A percentile compares a stretch with the other conserved stretches of the same genome.
These are phyloP conservation scores for Cladophialophora exuberans DNA, from an alignment of 2,329 filamentous ascomycete species.

Conservation along the genomic window DNA sequence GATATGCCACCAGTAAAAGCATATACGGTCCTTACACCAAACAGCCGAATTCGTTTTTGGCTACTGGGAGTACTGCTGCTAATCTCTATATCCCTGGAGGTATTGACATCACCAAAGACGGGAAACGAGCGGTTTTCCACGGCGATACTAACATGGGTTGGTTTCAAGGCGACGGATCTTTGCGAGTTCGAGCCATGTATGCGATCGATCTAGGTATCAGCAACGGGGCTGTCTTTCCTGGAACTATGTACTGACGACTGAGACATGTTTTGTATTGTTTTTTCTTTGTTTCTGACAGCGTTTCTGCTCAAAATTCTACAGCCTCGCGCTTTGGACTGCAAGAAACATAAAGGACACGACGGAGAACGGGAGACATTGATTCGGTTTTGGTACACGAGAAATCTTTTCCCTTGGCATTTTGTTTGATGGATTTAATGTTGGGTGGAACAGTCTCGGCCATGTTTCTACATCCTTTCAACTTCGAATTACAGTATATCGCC, in stretches of 20 bases:
- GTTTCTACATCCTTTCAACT: no score
- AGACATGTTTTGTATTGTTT: background rate
- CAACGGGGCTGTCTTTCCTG: background rate
- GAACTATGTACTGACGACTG: background rate
- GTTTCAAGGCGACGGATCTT: constrained; percentile 19
- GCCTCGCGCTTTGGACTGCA: no score
- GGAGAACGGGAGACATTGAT: no score
- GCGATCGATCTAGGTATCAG: constrained; percentile 10
- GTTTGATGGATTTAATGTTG: no score
- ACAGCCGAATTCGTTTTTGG: constrained; percentile 16
- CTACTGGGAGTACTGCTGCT: constrained; percentile 26
- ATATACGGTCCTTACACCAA: constrained; percentile 58
- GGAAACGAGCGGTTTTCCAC: constrained; percentile 25
- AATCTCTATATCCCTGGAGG: constrained; percentile 32
- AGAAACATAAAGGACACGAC: no score
- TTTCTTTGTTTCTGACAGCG: no score
- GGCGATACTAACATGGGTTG: constrained; percentile 24
- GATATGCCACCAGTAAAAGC: constrained; percentile 52
- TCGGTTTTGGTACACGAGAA: no score
- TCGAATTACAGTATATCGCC: no score
- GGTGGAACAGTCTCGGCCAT: no score
- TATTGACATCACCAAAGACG: constrained; percentile 29
- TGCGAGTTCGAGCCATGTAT: constrained; percentile 25
- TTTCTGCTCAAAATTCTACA: no score
- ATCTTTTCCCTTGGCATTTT: no score